Conservation (phyloP, 2,329 filamentous ascomycete genomes). For the Zasmidium citrigriseum region DNA sequence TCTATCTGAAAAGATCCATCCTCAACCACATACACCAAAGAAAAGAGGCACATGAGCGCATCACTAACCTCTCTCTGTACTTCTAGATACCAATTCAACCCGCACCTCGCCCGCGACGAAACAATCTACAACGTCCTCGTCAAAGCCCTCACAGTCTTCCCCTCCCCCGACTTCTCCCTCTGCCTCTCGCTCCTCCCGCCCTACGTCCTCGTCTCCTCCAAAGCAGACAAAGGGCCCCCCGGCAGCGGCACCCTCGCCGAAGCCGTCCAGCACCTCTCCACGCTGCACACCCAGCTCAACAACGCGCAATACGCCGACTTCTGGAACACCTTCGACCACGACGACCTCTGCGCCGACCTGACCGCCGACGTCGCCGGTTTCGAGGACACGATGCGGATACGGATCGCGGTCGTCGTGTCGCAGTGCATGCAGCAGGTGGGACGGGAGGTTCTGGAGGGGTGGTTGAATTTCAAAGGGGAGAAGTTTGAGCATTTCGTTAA, state of each 20-base stretch:
- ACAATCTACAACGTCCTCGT: slow-evolving; percentile 98
- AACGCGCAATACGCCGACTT: slow-evolving; percentile 87
- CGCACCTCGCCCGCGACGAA: slow-evolving; percentile 93
- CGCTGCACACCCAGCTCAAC: slow-evolving; percentile 83
- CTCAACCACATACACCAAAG: slow-evolving; percentile 4
- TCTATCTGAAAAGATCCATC: slow-evolving; percentile 64
- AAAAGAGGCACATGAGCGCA: slow-evolving; percentile 5
- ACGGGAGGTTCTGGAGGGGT: slow-evolving; percentile 48
- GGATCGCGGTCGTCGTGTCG: slow-evolving; percentile 84
- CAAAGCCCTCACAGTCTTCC: slow-evolving; percentile 97
- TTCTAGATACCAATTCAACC: slow-evolving; percentile 96
- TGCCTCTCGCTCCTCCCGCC: slow-evolving; percentile 91
- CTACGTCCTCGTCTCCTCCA: slow-evolving; percentile 65
- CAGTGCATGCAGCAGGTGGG: slow-evolving; percentile 79
- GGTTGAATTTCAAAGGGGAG: slow-evolving; percentile 48
- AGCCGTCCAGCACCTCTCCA: slow-evolving; percentile 83
- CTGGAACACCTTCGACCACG: slow-evolving; percentile 89
- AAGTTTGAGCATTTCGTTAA: slow-evolving; percentile 54
- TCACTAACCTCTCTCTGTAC: slow-evolving; percentile 11
- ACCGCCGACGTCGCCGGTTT: slow-evolving; percentile 93
- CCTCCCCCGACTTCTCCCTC: slow-evolving; percentile 91
- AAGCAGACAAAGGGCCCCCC: slow-evolving; percentile 49
- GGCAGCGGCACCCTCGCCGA: slow-evolving; percentile 72
- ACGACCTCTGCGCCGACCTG: slow-evolving; percentile 94
- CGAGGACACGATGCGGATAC: slow-evolving; percentile 87